Evolutionary conservation across 495 filamentous ascomycete species (phyloP).

Genomic region (Tetracladium marchalianum): DNA sequence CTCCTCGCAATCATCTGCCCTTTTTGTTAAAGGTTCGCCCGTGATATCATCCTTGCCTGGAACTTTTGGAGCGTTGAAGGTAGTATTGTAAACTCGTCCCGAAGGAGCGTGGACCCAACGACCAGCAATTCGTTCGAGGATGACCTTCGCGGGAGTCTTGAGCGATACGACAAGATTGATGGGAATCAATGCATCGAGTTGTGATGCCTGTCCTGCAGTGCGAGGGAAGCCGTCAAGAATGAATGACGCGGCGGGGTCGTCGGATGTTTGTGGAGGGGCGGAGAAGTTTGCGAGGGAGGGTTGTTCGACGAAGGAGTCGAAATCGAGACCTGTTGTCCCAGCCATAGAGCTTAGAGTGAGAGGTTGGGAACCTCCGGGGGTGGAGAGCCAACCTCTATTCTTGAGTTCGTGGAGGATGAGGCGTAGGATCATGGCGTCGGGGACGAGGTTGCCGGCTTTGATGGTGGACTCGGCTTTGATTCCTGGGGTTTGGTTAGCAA

Average conservation of each 20-base stretch:
- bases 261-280: conserved; percentile 33
- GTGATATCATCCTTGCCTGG: conserved; percentile 83
- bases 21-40: conserved; percentile 73
- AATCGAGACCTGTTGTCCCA: conserved; percentile 24
- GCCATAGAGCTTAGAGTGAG: conserved; percentile 59
- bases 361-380: conserved; percentile 43
- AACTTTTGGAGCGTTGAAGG: conserved; percentile 77
- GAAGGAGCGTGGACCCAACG: conserved; percentile 93
- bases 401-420: conserved; percentile 83
- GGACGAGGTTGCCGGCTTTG: conserved; percentile 72
- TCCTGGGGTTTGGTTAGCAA: conserved; percentile 36
- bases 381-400: conserved; percentile 67
- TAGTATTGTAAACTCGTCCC: conserved; percentile 87
- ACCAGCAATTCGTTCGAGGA: conserved; percentile 78
- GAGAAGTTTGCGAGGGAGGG: conserved; percentile 7
- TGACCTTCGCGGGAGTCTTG: conserved; percentile 59
- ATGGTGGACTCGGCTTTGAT: conserved; percentile 83
- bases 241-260: conserved; percentile 75
- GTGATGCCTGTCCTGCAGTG: conserved; percentile 67
- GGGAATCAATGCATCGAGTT: conserved; percentile 68
- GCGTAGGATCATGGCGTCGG: conserved; percentile 82
- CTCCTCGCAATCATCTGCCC: conserved; percentile 77
- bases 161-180: conserved; percentile 82
- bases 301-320: conserved; percentile 16
- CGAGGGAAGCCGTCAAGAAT: conserved; percentile 95